phyloP scores from a whole-genome alignment of 257 asterid species.

The Fraxinus quadrangulata region DNA sequence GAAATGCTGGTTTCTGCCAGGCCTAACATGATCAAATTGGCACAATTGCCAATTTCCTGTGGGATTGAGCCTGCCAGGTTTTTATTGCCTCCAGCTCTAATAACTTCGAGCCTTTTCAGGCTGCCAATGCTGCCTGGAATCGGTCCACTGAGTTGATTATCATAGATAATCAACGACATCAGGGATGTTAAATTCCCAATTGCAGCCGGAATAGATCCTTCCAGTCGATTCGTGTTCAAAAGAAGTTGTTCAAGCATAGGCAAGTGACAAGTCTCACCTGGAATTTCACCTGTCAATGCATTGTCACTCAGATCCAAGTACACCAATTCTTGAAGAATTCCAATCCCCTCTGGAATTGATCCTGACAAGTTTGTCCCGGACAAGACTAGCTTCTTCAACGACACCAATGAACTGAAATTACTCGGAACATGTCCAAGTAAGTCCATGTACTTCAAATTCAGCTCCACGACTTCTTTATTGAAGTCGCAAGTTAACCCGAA shows the following conservation, averaged over 20 bases:
- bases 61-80: conserved; percentile 70
- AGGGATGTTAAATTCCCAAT: conserved; percentile 55
- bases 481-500: conserved; percentile 54
- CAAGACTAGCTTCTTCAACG: conserved; percentile 48
- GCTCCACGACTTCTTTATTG: conserved; percentile 48
- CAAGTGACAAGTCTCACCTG: conserved; percentile 41
- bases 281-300: conserved; percentile 61
- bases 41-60: conserved; percentile 63
- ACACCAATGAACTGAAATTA: conserved; percentile 45
- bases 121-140: conserved; percentile 61
- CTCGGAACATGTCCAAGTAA: conserved; percentile 52
- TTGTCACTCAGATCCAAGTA: conserved; percentile 67
- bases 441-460: conserved; percentile 57
- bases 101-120: conserved; percentile 49
- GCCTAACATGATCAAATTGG: conserved; percentile 55
- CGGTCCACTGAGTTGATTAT: conserved; percentile 60
- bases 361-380: conserved; percentile 67
- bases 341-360: conserved; percentile 49
- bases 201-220: conserved; percentile 52
- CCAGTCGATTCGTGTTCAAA: conserved; percentile 54
- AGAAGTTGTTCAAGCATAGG: conserved; percentile 47
- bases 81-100: conserved; percentile 81
- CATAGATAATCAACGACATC: conserved; percentile 48
- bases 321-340: conserved; percentile 38
- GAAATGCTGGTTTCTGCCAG: conserved; percentile 76